These are phyloP conservation scores for Dothistroma pini DNA, from an alignment of 2,329 filamentous ascomycete species.

Conservation along the genomic window DNA sequence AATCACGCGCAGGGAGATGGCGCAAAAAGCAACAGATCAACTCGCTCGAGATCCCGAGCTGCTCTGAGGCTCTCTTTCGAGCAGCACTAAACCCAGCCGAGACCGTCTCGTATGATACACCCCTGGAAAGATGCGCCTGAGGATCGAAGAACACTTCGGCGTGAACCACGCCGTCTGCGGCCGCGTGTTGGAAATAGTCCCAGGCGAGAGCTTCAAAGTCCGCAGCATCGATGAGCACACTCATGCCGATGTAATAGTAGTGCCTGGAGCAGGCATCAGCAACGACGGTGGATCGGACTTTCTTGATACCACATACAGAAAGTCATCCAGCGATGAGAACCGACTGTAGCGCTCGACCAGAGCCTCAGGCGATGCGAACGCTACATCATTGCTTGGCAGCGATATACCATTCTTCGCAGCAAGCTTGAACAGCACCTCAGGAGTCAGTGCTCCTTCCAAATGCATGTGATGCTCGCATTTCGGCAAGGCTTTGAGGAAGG, in stretches of 20 bases:
- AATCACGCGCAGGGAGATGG: constrained; percentile 62
- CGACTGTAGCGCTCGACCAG: constrained; percentile 61
- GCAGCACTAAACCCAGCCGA: constrained; percentile 61
- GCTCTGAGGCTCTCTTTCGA: constrained; percentile 55
- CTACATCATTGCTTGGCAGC: constrained; percentile 55
- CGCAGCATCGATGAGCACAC: constrained; percentile 58
- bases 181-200: constrained; percentile 65
- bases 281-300: no score
- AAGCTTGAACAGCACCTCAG: constrained; percentile 65
- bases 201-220: constrained; percentile 72
- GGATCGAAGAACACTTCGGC: constrained; percentile 80
- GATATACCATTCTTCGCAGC: constrained; percentile 62
- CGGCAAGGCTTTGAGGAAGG: constrained; percentile 62
- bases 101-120: constrained; percentile 61
- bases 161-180: constrained; percentile 65
- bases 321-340: constrained; percentile 71
- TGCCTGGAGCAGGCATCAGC: constrained; percentile 30
- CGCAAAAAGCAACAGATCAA: constrained; percentile 71
- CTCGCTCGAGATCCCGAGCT: constrained; percentile 62
- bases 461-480: constrained; percentile 80
- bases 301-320: constrained; percentile 45
- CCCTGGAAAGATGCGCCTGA: constrained; percentile 65
- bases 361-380: constrained; percentile 58
- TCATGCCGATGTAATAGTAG: constrained; percentile 76
- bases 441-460: constrained; percentile 70